Percentiles rank a stretch among this genome's conserved stretches.
Conservation (phyloP, 495 filamentous ascomycete species). For the Lichina pygmaea region DNA sequence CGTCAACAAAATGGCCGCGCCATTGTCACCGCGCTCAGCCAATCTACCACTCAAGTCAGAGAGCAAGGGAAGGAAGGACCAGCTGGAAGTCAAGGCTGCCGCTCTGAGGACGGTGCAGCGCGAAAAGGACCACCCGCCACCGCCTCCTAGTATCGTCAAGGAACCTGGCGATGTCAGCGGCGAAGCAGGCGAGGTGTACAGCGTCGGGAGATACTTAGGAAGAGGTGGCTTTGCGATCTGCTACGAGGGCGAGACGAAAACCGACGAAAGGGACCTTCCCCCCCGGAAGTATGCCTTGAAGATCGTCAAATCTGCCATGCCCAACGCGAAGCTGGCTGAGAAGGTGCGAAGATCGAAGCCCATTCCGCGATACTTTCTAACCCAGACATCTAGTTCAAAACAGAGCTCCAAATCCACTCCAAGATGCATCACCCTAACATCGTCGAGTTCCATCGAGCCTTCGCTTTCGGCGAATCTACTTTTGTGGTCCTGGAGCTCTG, state of each 20-base stretch:
- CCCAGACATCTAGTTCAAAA: slow-evolving; percentile 54
- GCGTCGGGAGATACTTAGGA: slow-evolving; percentile 58
- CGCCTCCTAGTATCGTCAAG: slow-evolving; percentile 27
- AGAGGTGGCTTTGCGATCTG: slow-evolving; percentile 94
- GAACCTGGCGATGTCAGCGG: slow-evolving; percentile 37
- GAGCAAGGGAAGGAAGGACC: not conserved
- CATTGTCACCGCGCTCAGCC: slow-evolving; percentile 38
- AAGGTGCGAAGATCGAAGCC: slow-evolving; percentile 32
- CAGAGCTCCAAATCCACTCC: slow-evolving; percentile 90
- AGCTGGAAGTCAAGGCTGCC: slow-evolving; percentile 11
- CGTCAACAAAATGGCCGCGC: slow-evolving; percentile 28
- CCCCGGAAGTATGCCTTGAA: slow-evolving; percentile 37
- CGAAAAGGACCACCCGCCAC: slow-evolving; percentile 48
- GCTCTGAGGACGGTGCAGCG: slow-evolving; percentile 21
- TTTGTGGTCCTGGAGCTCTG: slow-evolving; percentile 90
- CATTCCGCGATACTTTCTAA: not conserved
- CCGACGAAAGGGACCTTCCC: slow-evolving; percentile 16
- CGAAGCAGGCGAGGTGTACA: slow-evolving; percentile 48
- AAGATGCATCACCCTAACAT: slow-evolving; percentile 90
- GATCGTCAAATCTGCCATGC: slow-evolving; percentile 75
- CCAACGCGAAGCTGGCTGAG: slow-evolving; percentile 54
- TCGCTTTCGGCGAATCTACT: slow-evolving; percentile 64
- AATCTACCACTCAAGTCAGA: slow-evolving; percentile 27
- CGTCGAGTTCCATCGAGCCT: slow-evolving; percentile 82
- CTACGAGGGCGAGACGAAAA: slow-evolving; percentile 42